Base-by-base conservation (phyloP, 345 rosid species). In the Rhodomyrtus tomentosa region DNA sequence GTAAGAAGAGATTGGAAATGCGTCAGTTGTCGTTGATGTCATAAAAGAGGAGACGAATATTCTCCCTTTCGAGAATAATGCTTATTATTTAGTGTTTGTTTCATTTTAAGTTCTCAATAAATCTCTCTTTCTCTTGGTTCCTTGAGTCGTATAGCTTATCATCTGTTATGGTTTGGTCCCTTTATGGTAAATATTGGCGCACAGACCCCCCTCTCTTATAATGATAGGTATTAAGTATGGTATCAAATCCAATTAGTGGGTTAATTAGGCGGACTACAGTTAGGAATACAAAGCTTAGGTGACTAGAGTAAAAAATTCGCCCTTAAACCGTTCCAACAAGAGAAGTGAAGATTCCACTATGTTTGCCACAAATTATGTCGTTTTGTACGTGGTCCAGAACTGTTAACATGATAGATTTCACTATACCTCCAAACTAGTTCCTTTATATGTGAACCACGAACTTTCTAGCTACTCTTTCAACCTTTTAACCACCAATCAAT, bases 131-230 rank as follows among this genome's bases (percentile, higher is more conserved):
- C 54, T 38, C 40, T 38, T 5, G 3, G 3, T 38, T 5, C 5
- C 40, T 38, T 5, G 3, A 3, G 3, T 5, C 5, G 3, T 38
- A 3, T 38, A n/a, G n/a, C n/a, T n/a, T n/a, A n/a, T n/a, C n/a
- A n/a, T n/a, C n/a, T n/a, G n/a, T n/a, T n/a, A n/a, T n/a, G n/a
- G n/a, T n/a, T n/a, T n/a, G n/a, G n/a, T n/a, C 40, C 5, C 40
- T 38, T 5, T 38, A 3, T 38, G 3, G 5, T 38, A 38, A 2
- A 38, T 38, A 38, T 38, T 2, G 3, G 5, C 5, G 5, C 5
- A 38, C 5, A 38, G 3, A 38, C 5, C 42, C 42, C 5, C 42
- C 5, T 40, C 42, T 40, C 42, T 40, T 40, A 40, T 6, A 40
- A 40, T 40, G 42, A 40, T 40, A 4, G 5, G 20, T 51, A 15